Percentiles rank a stretch among this genome's conserved stretches.
Conservation (phyloP, 768 basidiomycete species). For the Lactarius deliciosus region DNA sequence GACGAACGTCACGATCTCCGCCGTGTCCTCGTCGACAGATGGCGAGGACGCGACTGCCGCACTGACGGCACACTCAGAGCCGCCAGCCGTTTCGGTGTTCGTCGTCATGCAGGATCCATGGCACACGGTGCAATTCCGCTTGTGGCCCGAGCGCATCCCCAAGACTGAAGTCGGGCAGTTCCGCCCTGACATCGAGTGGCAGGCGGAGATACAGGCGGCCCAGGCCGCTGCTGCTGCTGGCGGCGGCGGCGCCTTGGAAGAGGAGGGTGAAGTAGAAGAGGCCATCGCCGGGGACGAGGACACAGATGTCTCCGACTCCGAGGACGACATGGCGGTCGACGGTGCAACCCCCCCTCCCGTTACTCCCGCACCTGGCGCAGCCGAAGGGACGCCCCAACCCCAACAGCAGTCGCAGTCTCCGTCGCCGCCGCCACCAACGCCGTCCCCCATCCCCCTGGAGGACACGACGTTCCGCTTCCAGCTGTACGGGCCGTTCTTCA, state of each 20-base stretch:
- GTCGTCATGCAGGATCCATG: conserved; percentile 25
- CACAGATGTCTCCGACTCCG: background rate
- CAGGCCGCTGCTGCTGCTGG: conserved; percentile 1
- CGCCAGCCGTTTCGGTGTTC: conserved; percentile 25
- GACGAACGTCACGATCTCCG: conserved; percentile 20
- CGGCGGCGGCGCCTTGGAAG: background rate
- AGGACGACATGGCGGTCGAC: conserved; percentile 23
- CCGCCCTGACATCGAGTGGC: conserved; percentile 20
- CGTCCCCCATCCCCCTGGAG: conserved; percentile 6
- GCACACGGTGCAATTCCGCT: conserved; percentile 25
- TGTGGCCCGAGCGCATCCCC: conserved; percentile 28
- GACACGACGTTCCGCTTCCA: conserved; percentile 30
- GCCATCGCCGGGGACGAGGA: background rate
- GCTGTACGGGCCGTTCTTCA: conserved; percentile 26
- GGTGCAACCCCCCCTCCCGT: background rate
- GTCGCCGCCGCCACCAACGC: background rate
- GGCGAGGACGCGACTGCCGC: conserved; percentile 20
- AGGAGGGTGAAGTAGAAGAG: conserved; percentile 20
- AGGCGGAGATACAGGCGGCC: conserved; percentile 22
- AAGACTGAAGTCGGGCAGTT: conserved; percentile 20
- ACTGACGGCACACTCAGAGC: conserved; percentile 21
- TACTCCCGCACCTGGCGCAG: background rate
- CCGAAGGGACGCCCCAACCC: background rate
- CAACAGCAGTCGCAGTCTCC: background rate
- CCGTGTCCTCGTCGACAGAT: conserved; percentile 20